Conservation (phyloP, 495 filamentous ascomycete genomes). For the Trichoderma gamsii region DNA sequence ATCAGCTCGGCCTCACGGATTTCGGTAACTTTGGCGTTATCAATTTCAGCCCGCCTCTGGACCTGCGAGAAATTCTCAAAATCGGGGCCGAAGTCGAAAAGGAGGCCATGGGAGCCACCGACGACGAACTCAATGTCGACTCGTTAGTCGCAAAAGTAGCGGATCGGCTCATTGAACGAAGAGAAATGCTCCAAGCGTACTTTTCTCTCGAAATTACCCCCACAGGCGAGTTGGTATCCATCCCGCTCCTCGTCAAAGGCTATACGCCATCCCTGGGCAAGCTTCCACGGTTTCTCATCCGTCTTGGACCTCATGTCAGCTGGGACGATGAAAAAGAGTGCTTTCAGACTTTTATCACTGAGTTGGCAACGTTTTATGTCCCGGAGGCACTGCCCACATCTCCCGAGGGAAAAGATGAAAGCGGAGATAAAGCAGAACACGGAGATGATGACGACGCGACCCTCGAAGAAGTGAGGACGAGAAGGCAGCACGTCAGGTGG, state of each 20-base stretch:
- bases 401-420: conserved; percentile 30
- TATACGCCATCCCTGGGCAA: conserved; percentile 83
- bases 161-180: conserved; percentile 57
- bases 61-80: conserved; percentile 60
- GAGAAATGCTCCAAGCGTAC: conserved; percentile 89
- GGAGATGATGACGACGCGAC: conserved; percentile 38
- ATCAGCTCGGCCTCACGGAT: conserved; percentile 92
- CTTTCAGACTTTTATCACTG: conserved; percentile 76
- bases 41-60: conserved; percentile 67
- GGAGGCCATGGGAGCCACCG: conserved; percentile 27
- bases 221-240: conserved; percentile 65
- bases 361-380: conserved; percentile 88
- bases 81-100: conserved; percentile 70
- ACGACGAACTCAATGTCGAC: conserved; percentile 56
- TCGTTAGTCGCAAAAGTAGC: conserved; percentile 59
- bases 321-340: conserved; percentile 82
- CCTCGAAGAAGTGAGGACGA: conserved; percentile 47
- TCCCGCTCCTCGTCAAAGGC: conserved; percentile 83
- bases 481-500: conserved; percentile 53
- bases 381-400: conserved; percentile 71
- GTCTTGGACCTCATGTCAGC: conserved; percentile 80
- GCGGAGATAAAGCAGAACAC: conserved; percentile 27
- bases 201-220: conserved; percentile 79
- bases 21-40: conserved; percentile 93
- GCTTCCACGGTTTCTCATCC: conserved; percentile 80